A percentile compares a stretch with the other conserved stretches of the same genome.
These are phyloP conservation scores for Uromyces viciae-fabae DNA, from an alignment of 1,284 basidiomycete genomes.

Conservation along the genomic window DNA sequence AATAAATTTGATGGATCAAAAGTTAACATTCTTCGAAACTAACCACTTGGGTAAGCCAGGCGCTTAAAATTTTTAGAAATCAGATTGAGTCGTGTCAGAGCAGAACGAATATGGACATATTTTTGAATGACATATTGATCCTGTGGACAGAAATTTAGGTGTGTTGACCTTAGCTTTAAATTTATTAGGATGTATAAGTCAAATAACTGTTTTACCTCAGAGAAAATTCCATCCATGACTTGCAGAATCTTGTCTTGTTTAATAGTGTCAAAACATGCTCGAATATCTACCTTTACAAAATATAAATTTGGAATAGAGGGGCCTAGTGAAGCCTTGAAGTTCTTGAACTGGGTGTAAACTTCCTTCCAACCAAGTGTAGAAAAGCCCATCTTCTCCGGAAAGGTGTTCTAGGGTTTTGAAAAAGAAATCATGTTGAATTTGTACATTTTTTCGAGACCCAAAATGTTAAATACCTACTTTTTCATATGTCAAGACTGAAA, in stretches of 20 bases:
- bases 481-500: slow-evolving; percentile 78
- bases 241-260: slow-evolving; percentile 78
- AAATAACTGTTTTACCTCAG: slow-evolving; percentile 62
- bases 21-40: no score
- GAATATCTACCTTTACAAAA: slow-evolving; percentile 94
- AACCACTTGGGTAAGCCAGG: slow-evolving; percentile 68
- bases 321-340: slow-evolving; percentile 62
- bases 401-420: slow-evolving; percentile 62
- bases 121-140: slow-evolving; percentile 61
- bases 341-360: slow-evolving; percentile 69
- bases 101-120: slow-evolving; percentile 62
- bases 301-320: slow-evolving; percentile 68
- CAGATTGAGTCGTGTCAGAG: slow-evolving; percentile 58
- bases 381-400: slow-evolving; percentile 66
- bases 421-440: slow-evolving; percentile 3
- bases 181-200: neutral
- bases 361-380: slow-evolving; percentile 80
- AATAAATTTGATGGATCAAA: neutral
- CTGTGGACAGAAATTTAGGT: slow-evolving; percentile 41
- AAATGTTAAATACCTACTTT: slow-evolving; percentile 62
- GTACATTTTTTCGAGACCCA: no score
- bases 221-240: slow-evolving; percentile 70
- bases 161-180: neutral
- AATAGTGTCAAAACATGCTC: slow-evolving; percentile 93
- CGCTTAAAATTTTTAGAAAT: slow-evolving; percentile 62